Base-by-base conservation (phyloP, 371 early-diverging fungal genomes). In the Blastocladiella emersonii region DNA sequence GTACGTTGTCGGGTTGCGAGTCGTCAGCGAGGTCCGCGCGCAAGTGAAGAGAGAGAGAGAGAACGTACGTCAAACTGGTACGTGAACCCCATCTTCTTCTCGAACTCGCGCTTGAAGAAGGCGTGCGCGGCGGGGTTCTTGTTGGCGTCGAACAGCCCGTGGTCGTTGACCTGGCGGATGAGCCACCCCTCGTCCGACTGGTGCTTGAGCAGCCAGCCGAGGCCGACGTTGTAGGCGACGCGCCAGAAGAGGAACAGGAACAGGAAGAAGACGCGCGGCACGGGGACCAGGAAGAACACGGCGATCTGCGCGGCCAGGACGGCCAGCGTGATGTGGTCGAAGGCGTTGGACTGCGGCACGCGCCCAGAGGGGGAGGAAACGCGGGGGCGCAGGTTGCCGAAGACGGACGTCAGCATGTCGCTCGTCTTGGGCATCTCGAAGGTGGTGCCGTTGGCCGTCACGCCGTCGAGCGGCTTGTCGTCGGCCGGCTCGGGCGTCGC, bases 221-320 rank as follows among this genome's bases (percentile, higher is more conserved):
- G 70, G 12, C 92, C 93, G 5, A 78, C 79, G 71, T 94, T 92
- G 74, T 94, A 95, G 39, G 82, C 82, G 51, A 84, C 66, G 39
- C 95, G 85, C 94, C 92, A 95, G 66, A 88, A 85, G 37, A 86
- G 65, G 71, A 94, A 94, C 27, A 10, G 86, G 63, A 7, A 77
- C 65, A 60, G 90, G 67, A 63, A 90, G 88, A 41, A 86, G 64
- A 60, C 69, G 64, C 39, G 79, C 35, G 71, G 76, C 17, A 74
- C 62, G 13, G 85, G 82, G 48, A 86, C 67, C 1, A 77, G 56
- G 61, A 91, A 77, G 65, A 85, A 89, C 27, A 90, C 66, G 5
- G 72, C 57, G 64, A 86, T 70, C 64, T 90, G 84, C 35, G 79
- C 34, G 19, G 74, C 82, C 74, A 94, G 78, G 23, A 79, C 75